Conservation (phyloP, 2,329 filamentous ascomycete species). For the Cryphonectria parasitica region DNA sequence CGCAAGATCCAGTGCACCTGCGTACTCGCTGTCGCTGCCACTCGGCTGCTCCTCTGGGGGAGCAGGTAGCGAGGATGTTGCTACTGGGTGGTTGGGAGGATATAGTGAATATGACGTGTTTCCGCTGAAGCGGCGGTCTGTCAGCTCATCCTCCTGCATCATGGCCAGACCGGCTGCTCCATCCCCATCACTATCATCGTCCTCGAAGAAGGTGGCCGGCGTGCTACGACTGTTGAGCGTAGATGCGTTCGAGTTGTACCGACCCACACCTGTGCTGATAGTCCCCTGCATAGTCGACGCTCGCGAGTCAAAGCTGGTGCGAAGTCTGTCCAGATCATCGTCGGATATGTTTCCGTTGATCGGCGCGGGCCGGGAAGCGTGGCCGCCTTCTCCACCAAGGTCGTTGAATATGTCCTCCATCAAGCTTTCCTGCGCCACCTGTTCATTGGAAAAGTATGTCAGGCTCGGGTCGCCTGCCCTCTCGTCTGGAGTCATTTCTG, state of each 20-base stretch:
- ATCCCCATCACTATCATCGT: constrained; percentile 81
- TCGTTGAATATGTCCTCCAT: constrained; percentile 63
- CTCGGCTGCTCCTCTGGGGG: constrained; percentile 52
- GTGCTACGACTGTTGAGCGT: constrained; percentile 44
- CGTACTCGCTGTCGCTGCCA: constrained; percentile 73
- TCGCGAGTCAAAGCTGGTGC: constrained; percentile 52
- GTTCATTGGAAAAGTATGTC: constrained; percentile 39
- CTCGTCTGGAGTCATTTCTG: constrained; percentile 48
- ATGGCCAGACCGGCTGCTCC: constrained; percentile 82
- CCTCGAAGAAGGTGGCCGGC: constrained; percentile 44
- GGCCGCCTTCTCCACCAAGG: constrained; percentile 46
- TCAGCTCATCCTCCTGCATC: constrained; percentile 82
- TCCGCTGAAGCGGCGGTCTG: constrained; percentile 67
- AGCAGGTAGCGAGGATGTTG: constrained; percentile 44
- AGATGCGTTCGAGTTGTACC: constrained; percentile 47
- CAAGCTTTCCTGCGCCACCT: constrained; percentile 54
- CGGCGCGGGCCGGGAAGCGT: constrained; percentile 44
- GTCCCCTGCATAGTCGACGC: constrained; percentile 50
- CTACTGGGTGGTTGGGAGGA: constrained; percentile 38
- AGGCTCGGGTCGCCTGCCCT: constrained; percentile 36
- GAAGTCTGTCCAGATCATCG: constrained; percentile 51
- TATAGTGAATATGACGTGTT: constrained; percentile 51
- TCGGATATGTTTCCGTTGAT: constrained; percentile 53
- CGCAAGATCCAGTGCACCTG: constrained; percentile 70
- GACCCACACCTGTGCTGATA: constrained; percentile 42